A percentile compares a stretch with the other conserved stretches of the same genome.
Conservation (phyloP, 495 filamentous ascomycete species). For the Delitschia confertaspora region DNA sequence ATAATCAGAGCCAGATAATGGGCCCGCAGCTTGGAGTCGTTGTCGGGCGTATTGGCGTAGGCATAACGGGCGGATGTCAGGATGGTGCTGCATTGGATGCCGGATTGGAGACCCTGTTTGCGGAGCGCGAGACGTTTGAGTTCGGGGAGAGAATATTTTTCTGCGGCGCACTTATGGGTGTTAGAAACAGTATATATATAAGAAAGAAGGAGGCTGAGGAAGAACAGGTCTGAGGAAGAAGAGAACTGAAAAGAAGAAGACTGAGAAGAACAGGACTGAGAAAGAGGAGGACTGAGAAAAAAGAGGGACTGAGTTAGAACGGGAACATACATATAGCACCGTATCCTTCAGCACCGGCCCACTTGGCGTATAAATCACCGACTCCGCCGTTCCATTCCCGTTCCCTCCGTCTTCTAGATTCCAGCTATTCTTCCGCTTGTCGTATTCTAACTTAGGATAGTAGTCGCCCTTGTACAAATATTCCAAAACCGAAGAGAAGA, state of each 20-base stretch:
- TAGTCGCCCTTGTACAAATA: slow-evolving; percentile 95
- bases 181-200: not conserved
- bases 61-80: slow-evolving; percentile 74
- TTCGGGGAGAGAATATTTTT: slow-evolving; percentile 69
- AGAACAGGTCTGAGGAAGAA: no score
- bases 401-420: slow-evolving; percentile 31
- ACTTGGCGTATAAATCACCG: slow-evolving; percentile 22
- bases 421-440: slow-evolving; percentile 36
- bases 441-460: slow-evolving; percentile 46
- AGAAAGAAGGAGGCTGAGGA: not conserved
- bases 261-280: no score
- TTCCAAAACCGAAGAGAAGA: slow-evolving; percentile 84
- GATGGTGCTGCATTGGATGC: slow-evolving; percentile 77
- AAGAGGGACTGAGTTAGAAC: no score
- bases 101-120: slow-evolving; percentile 73
- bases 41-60: slow-evolving; percentile 81
- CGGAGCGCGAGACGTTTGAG: slow-evolving; percentile 74
- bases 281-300: no score
- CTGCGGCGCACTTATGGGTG: slow-evolving; percentile 58
- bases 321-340: slow-evolving; percentile 79
- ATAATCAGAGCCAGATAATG: slow-evolving; percentile 93
- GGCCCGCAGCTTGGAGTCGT: slow-evolving; percentile 76
- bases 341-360: slow-evolving; percentile 49
- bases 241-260: no score
- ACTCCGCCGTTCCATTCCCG: slow-evolving; percentile 25